Evolutionary conservation across 73 alveolate genomes (phyloP), one percentile per base, ranked within the genome.

Genomic region (Uronychia setigera): DNA sequence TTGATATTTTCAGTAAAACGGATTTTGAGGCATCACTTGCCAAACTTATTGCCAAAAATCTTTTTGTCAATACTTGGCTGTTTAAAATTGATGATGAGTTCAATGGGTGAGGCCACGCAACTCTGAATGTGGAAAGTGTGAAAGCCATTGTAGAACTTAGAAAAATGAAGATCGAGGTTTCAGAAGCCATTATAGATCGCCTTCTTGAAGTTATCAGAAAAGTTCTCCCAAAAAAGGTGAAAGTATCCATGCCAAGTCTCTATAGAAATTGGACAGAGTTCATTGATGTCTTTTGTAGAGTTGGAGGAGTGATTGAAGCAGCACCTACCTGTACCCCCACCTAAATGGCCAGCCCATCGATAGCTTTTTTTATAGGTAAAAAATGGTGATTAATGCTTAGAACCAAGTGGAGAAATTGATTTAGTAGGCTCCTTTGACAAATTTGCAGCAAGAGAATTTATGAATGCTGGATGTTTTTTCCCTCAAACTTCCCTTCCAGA

Each of bases 291-390:
- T 92, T 92, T 78, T 81, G 92, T 32, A 85, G 87, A 76, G 87
- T 88, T 58, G 93, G 93, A 29, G 97, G 97, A 30, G 88, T 92
- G 27, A 92, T 92, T 32, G 97, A 92, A 84, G 97, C 97, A 19
- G 87, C 94, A 59, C 97, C 97, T 26, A 79, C 86, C 60, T 92
- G 94, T 75, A 59, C 77, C 33, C 93, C 93, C 5, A 75, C 79
- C 27, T 60, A 79, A 35, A 14, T 92, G 29, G 93, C 90, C 26
- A 80, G 92, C 31, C 97, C 97, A 26, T 92, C 94, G 33, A 86
- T 92, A 28, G 78, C 97, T 0, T 88, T 92, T 87, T 87, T 91
- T 80, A 82, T 93, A 25, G 58, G 25, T 88, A 58, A 82, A 82
- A 19, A 83, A 91, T 25, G 77, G 75, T 29, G 81, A 87, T 0